Conservation (phyloP, 163 green algal genomes). For the Chlamydomonas reinhardtii region DNA sequence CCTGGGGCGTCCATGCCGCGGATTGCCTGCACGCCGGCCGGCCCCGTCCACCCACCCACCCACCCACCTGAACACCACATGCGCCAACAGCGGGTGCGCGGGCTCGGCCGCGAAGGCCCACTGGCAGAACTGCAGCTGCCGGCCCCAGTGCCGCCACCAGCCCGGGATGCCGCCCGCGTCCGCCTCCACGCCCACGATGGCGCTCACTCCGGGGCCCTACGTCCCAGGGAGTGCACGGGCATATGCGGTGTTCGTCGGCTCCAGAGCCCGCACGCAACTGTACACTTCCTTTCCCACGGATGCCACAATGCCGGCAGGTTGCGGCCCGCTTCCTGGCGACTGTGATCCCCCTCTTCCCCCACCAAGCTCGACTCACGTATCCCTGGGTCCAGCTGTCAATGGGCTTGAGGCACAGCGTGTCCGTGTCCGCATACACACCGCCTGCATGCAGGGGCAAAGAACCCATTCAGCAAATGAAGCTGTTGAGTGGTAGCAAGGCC, state of each 20-base stretch:
- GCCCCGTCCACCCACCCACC: neutral
- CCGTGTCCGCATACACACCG: slow-evolving; percentile 44
- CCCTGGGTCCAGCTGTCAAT: slow-evolving; percentile 20
- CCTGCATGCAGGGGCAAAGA: too few species aligned
- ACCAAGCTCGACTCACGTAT: neutral
- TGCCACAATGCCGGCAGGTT: too few species aligned
- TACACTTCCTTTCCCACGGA: too few species aligned
- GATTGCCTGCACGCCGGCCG: too few species aligned
- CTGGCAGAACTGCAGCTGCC: slow-evolving; percentile 52
- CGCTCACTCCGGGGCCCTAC: neutral
- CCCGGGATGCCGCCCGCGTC: slow-evolving; percentile 19
- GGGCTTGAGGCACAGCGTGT: slow-evolving; percentile 31
- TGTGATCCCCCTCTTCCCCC: too few species aligned
- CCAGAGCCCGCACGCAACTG: too few species aligned
- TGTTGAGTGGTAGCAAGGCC: too few species aligned
- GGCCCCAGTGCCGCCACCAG: slow-evolving; percentile 44
- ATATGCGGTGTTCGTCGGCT: too few species aligned
- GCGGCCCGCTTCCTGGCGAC: too few species aligned
- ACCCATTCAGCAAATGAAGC: too few species aligned
- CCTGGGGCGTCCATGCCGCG: too few species aligned
- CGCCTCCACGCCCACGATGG: slow-evolving; percentile 47
- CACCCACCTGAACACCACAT: slow-evolving; percentile 39
- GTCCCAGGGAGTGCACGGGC: neutral
- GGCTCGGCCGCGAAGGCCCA: slow-evolving; percentile 49
- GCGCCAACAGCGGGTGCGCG: slow-evolving; percentile 40